Percentiles rank a stretch among this genome's conserved stretches.
Evolutionary conservation across 495 filamentous ascomycete species (phyloP).

Genomic region (Venustampulla echinocandica): DNA sequence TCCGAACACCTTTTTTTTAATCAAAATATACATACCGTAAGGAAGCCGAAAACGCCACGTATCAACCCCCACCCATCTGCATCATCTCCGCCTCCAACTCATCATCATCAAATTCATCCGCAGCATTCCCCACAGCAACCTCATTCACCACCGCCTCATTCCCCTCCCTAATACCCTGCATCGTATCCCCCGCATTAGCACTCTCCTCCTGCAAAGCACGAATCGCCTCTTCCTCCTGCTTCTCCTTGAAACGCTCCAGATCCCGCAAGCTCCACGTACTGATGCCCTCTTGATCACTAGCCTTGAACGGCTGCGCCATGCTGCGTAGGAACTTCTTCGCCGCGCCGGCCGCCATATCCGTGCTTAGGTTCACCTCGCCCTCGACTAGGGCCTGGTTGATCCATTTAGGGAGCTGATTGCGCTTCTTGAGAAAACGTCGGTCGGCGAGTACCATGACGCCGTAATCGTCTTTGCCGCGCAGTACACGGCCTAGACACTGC

Average conservation of each 20-base stretch:
- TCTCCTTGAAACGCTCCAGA: constrained; percentile 67
- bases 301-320: constrained; percentile 84
- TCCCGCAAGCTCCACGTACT: constrained; percentile 83
- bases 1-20: too few species aligned
- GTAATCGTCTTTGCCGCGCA: constrained; percentile 97
- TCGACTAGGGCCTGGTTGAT: constrained; percentile 84
- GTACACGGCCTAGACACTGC: constrained; percentile 90
- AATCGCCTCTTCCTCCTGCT: constrained; percentile 55
- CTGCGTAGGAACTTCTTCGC: constrained; percentile 82
- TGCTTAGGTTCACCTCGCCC: constrained; percentile 77
- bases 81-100: constrained; percentile 22
- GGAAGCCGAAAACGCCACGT: too few species aligned
- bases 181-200: background rate
- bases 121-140: constrained; percentile 23
- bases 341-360: constrained; percentile 85
- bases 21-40: too few species aligned
- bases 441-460: constrained; percentile 98
- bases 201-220: constrained; percentile 29
- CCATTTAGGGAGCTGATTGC: constrained; percentile 90
- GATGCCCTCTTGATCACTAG: constrained; percentile 79
- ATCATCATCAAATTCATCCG: constrained; percentile 22
- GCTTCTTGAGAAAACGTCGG: constrained; percentile 80
- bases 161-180: constrained; percentile 11
- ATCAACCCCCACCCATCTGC: constrained; percentile 16
- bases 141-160: constrained; percentile 45